Conservation (phyloP, 768 basidiomycete genomes). For the Boletales sp. region DNA sequence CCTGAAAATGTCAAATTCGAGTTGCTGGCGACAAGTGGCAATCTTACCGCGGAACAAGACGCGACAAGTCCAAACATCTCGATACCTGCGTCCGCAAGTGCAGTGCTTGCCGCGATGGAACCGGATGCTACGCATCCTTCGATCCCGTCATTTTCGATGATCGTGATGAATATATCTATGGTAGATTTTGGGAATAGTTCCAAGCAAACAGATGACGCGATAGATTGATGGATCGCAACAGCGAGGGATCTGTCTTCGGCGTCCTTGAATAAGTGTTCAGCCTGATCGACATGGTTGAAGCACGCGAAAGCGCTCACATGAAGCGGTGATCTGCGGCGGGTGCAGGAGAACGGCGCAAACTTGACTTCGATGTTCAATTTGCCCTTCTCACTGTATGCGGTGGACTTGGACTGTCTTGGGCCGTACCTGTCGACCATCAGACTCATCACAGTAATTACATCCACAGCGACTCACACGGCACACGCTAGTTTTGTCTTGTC, state of each 20-base stretch:
- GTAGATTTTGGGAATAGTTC: constrained; percentile 93
- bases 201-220: constrained; percentile 79
- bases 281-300: background rate
- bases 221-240: constrained; percentile 79
- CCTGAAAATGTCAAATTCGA: constrained; percentile 36
- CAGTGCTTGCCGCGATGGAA: constrained; percentile 82
- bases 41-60: constrained; percentile 72
- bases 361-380: constrained; percentile 94
- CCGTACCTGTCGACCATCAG: constrained; percentile 55
- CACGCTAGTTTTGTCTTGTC: constrained; percentile 91
- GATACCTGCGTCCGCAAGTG: constrained; percentile 90
- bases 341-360: constrained; percentile 90
- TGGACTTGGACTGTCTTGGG: constrained; percentile 79
- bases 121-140: constrained; percentile 87
- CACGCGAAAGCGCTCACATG: constrained; percentile 52
- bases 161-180: constrained; percentile 85
- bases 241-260: constrained; percentile 89
- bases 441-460: background rate
- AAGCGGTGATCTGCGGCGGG: constrained; percentile 73
- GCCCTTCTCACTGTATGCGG: constrained; percentile 82
- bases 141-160: constrained; percentile 92
- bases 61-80: constrained; percentile 87
- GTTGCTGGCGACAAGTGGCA: background rate
- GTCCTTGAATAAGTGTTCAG: constrained; percentile 55
- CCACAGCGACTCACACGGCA: constrained; percentile 69